Evolutionary conservation across 225 moss, liverwort and hornwort genomes (phyloP).

Genomic region (Lunularia cruciata): DNA sequence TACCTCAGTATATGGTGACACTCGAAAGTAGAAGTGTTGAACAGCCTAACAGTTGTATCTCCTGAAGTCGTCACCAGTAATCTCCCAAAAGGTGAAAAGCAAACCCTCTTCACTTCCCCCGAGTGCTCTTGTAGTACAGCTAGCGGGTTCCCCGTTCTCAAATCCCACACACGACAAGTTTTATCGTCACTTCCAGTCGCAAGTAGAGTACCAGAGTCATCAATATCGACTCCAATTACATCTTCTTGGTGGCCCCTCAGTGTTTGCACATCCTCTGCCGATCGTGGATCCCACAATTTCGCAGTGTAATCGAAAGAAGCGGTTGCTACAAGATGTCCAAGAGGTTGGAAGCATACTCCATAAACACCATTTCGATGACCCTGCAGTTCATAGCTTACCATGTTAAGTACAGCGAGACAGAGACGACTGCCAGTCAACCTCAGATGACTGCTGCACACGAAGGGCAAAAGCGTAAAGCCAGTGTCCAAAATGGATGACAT

Average conservation of each 20-base stretch:
- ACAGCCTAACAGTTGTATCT: constrained; percentile 92
- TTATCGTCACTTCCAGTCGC: constrained; percentile 99
- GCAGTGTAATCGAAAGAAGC: constrained; percentile 98
- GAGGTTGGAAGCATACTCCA: constrained; percentile 97
- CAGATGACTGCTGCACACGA: no score
- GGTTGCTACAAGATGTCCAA: constrained; percentile 87
- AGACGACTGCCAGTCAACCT: no score
- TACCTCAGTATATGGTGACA: constrained; percentile 87
- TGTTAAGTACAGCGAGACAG: no score
- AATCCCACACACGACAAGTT: constrained; percentile 96
- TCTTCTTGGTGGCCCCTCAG: constrained; percentile 91
- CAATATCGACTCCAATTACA: constrained; percentile 98
- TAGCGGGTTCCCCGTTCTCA: constrained; percentile 85
- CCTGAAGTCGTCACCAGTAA: constrained; percentile 95
- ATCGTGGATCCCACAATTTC: constrained; percentile 96
- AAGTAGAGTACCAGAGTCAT: constrained; percentile 87
- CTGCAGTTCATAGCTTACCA: constrained; percentile 41
- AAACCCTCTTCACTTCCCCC: constrained; percentile 94
- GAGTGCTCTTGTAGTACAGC: constrained; percentile 78
- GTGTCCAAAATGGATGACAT: no score
- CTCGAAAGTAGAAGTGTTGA: constrained; percentile 78
- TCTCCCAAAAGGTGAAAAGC: constrained; percentile 92
- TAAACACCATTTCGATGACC: constrained; percentile 96
- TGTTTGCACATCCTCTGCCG: constrained; percentile 94
- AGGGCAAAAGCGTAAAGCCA: no score